Base-by-base conservation (phyloP, 2,329 filamentous ascomycete species). In the Microdochium nivale region DNA sequence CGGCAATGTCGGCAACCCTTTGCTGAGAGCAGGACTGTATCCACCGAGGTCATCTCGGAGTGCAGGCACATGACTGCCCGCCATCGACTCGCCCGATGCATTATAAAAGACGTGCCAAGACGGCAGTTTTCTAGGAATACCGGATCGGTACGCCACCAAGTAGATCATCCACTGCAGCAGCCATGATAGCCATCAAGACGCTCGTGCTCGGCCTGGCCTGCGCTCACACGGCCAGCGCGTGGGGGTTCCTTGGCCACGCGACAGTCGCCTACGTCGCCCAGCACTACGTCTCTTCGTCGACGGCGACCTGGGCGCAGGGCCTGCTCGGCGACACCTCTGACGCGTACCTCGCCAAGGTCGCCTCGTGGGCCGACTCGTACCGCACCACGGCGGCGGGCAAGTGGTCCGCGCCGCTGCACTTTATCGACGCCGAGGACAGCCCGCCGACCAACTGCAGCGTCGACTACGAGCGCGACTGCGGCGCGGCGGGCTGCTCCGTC, bases 201-300 rank as follows among this genome's bases (percentile, higher is more conserved):
- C 47, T 56, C 21, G 50, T 56, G 1, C 51, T 56, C n/a, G 30
- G 49, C 49, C 52, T 57, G 13, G 58, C 61, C 37, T 51, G 59
- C 49, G 55, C 55, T 30, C 21, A 44, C 19, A 44, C 40, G 40
- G 23, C 59, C 48, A 40, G 51, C 49, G 71, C 71, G 51, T 74
- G 71, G 71, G 71, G 71, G 13, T 62, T 63, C 8, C 66, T 73
- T 54, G 77, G 77, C 54, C 77, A 80, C 59, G 72, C 74, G 54
- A 75, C 77, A 1, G 68, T 80, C n/a, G 77, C 77, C 21, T 77
- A 78, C 59, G 61, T 80, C 44, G 77, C 77, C 1, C 69, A 68
- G 49, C 69, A 75, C 62, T 77, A 76, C 57, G 69, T 79, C 9
- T 54, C 66, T 14, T 50, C 69, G 0, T 63, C 65, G 11, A 76